Percentiles rank a stretch among this genome's conserved stretches.
Evolutionary conservation across 129 eudicot species (phyloP).

Genomic region (Helianthus tuberosus): DNA sequence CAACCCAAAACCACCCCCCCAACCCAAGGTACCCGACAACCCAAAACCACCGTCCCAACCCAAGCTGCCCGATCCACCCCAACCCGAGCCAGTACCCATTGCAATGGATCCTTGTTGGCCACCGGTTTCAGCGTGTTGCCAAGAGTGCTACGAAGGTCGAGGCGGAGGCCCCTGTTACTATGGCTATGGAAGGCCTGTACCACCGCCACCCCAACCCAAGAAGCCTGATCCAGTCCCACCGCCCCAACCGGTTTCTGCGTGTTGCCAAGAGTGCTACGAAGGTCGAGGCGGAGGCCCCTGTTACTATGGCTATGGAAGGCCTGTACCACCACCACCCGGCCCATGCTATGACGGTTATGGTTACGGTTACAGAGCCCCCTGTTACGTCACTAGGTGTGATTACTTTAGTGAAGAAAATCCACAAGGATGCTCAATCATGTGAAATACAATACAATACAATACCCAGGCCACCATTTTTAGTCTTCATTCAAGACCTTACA

Average conservation of each 20-base stretch:
- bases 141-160: conserved; percentile 48
- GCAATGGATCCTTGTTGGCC: conserved; percentile 36
- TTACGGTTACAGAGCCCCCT: conserved; percentile 22
- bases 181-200: conserved; percentile 53
- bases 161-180: conserved; percentile 56
- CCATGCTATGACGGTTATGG: conserved; percentile 48
- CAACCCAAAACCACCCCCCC: conserved; percentile 16
- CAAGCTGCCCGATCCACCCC: conserved; percentile 23
- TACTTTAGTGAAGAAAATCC: conserved; percentile 78
- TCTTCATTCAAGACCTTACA: too few relatives aligned
- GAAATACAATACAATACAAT: conserved; percentile 7
- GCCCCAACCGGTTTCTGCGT: conserved; percentile 31
- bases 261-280: conserved; percentile 54
- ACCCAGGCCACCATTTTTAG: too few relatives aligned
- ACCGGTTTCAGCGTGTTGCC: conserved; percentile 41
- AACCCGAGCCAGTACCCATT: conserved; percentile 33
- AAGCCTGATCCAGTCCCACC: too few relatives aligned
- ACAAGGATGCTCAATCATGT: conserved; percentile 73
- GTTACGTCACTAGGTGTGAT: conserved; percentile 43
- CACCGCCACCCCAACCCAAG: conserved; percentile 52
- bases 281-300: conserved; percentile 61
- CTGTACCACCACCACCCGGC: conserved; percentile 46
- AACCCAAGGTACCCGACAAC: conserved; percentile 25
- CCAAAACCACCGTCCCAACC: conserved; percentile 18
- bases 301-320: conserved; percentile 48